phyloP scores from a whole-genome alignment of 768 basidiomycete genomes.

The Auricularia sp. region DNA sequence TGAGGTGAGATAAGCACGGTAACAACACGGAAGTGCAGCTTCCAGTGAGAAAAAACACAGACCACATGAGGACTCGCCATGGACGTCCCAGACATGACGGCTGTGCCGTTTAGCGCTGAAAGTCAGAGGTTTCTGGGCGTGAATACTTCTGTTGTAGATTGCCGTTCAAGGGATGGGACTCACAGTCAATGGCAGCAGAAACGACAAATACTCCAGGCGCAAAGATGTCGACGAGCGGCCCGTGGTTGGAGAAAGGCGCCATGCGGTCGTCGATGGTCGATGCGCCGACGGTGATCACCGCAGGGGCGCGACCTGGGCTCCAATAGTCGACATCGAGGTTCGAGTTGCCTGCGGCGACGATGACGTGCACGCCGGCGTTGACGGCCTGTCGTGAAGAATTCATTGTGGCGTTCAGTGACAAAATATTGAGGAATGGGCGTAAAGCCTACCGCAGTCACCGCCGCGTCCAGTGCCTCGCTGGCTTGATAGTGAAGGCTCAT shows the following conservation, averaged over 20 bases:
- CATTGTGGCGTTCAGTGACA: too few species aligned
- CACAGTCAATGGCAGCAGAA: neutral
- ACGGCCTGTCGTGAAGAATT: neutral
- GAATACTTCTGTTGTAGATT: too few species aligned
- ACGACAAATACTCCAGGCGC: neutral
- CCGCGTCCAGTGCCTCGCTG: neutral
- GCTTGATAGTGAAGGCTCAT: neutral
- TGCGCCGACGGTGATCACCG: constrained; percentile 5
- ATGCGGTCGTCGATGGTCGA: constrained; percentile 2
- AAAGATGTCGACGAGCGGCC: constrained; percentile 1
- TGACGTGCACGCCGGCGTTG: constrained; percentile 1
- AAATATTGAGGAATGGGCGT: too few species aligned
- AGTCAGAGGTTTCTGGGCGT: too few species aligned
- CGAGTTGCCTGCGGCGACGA: constrained; percentile 7
- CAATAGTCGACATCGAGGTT: constrained; percentile 2
- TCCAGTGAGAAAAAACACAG: too few species aligned
- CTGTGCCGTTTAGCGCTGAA: neutral
- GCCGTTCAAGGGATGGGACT: too few species aligned
- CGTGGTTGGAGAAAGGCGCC: constrained; percentile 1
- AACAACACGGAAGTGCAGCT: too few species aligned
- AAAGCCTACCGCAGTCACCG: neutral
- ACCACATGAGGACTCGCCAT: constrained; percentile 5
- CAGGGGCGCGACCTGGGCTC: constrained; percentile 4
- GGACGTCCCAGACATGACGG: neutral
- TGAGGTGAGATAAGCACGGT: too few species aligned